phyloP scores from a whole-genome alignment of 768 basidiomycete genomes.

The Termitomyces sp. region DNA sequence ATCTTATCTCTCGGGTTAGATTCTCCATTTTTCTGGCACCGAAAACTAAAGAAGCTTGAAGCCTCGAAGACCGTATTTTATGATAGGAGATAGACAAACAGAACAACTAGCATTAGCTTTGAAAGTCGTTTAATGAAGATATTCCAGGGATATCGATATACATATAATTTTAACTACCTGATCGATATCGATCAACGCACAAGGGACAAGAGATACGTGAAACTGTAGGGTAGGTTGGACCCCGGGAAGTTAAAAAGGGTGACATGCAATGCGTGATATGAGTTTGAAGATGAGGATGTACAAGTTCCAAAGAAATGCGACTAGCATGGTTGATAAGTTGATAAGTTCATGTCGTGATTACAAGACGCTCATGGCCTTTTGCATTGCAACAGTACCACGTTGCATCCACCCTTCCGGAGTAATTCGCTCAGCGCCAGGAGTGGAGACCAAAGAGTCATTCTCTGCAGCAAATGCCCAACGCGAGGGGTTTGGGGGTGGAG shows the following conservation, averaged over 20 bases:
- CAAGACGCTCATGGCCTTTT: slow-evolving; percentile 26
- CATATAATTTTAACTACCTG: neutral
- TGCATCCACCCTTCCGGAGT: slow-evolving; percentile 53
- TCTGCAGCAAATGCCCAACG: slow-evolving; percentile 56
- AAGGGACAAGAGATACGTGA: neutral
- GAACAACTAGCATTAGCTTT: neutral
- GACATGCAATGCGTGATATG: neutral
- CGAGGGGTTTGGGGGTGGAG: slow-evolving; percentile 50
- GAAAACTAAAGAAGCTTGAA: neutral
- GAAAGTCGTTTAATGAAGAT: neutral
- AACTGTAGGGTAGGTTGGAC: neutral
- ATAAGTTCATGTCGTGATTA: neutral
- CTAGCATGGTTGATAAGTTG: neutral
- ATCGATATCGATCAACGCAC: neutral
- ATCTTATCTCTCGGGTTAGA: slow-evolving; percentile 4
- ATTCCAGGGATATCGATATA: neutral
- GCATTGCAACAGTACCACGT: slow-evolving; percentile 41
- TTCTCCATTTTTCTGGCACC: neutral
- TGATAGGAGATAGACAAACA: neutral
- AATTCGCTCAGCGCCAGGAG: slow-evolving; percentile 33
- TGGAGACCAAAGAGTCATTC: slow-evolving; percentile 52
- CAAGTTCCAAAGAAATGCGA: neutral
- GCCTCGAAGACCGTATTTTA: neutral
- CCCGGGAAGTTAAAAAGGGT: neutral
- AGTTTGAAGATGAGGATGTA: neutral